Conservation (phyloP, 2,329 filamentous ascomycete genomes). For the Dendryphion nanum region DNA sequence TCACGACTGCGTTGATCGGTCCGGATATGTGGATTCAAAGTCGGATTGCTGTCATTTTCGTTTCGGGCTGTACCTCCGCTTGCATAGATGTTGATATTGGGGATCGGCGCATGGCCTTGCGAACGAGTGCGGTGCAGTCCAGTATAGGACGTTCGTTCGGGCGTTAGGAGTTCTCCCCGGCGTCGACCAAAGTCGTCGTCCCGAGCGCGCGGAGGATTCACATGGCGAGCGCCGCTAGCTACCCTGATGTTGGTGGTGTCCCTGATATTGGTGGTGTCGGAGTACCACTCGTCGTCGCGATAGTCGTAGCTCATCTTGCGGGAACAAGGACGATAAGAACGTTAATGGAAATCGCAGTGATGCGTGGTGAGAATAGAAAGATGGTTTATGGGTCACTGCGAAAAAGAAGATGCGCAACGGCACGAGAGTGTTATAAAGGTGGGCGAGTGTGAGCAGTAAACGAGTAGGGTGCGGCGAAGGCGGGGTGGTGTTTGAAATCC, state of each 20-base stretch:
- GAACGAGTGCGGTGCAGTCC: conserved; percentile 46
- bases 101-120: conserved; percentile 43
- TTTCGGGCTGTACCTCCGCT: conserved; percentile 45
- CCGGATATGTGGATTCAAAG: too few relatives aligned
- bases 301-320: too few relatives aligned
- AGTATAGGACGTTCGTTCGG: conserved; percentile 23
- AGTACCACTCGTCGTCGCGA: conserved; percentile 34
- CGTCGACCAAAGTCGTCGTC: conserved; percentile 23
- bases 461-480: too few relatives aligned
- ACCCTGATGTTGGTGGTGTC: conserved; percentile 7
- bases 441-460: too few relatives aligned
- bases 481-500: not conserved
- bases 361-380: too few relatives aligned
- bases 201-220: conserved; percentile 16
- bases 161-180: conserved; percentile 29
- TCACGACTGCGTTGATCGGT: conserved; percentile 25
- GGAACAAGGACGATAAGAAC: too few relatives aligned
- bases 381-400: too few relatives aligned
- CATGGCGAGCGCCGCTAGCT: conserved; percentile 32
- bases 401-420: too few relatives aligned
- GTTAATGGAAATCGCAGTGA: too few relatives aligned
- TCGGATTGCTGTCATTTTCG: conserved; percentile 35
- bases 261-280: conserved; percentile 7
- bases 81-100: conserved; percentile 46
- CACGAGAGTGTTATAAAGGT: too few relatives aligned